Evolutionary conservation across 164 flowering plant genomes (phyloP).

Genomic region (Magnolia kwangsiensis): DNA sequence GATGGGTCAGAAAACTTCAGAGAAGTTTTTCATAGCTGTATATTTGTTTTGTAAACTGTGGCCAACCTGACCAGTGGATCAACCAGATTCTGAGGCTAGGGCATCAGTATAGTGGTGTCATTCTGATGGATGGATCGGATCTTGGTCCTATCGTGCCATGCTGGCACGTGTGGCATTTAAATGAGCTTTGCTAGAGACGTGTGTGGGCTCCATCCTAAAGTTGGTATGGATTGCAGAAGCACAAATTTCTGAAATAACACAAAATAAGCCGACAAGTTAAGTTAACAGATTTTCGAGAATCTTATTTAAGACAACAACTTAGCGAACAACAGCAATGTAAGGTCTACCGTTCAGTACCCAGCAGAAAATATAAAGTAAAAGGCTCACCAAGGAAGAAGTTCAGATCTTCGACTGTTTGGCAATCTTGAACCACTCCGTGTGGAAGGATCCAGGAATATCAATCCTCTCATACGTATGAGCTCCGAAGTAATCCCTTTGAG

Average conservation of each 20-base stretch:
- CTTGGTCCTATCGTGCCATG: too few species aligned
- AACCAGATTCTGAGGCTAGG: too few species aligned
- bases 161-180: too few species aligned
- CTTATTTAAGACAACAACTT: neutral
- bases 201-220: neutral
- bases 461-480: conserved; percentile 75
- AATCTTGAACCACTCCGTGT: conserved; percentile 77
- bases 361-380: neutral
- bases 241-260: neutral
- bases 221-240: neutral
- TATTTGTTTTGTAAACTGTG: too few species aligned
- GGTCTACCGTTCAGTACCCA: neutral
- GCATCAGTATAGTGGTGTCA: too few species aligned
- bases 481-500: conserved; percentile 72
- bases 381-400: neutral
- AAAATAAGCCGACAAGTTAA: too few species aligned
- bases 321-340: neutral
- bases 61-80: too few species aligned
- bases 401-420: conserved; percentile 31
- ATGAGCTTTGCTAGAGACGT: too few species aligned
- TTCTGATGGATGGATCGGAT: too few species aligned
- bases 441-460: conserved; percentile 60
- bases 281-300: neutral
- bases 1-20: too few species aligned
- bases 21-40: too few species aligned